These are phyloP conservation scores for Pyricularia pennisetigena DNA, from an alignment of 2,329 filamentous ascomycete genomes.

Conservation along the genomic window DNA sequence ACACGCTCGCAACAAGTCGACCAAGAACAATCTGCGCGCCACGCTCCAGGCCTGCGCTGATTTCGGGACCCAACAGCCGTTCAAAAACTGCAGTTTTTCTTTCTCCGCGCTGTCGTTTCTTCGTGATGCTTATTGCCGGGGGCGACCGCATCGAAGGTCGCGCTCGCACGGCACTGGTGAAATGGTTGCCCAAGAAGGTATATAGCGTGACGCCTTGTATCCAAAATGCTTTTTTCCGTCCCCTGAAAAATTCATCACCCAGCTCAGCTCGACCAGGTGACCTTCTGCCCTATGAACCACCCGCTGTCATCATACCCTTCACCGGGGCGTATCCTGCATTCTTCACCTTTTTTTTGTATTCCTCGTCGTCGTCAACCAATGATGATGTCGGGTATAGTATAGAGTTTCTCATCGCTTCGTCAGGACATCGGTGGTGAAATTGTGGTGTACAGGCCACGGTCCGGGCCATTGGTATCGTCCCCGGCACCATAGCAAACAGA, in stretches of 20 bases:
- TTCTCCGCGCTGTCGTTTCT: not conserved
- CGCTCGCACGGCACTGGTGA: not conserved
- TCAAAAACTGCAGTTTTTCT: not conserved
- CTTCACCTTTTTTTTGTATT: constrained; percentile 1
- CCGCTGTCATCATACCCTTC: not conserved
- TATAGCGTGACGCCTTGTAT: constrained; percentile 1
- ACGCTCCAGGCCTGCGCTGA: not conserved
- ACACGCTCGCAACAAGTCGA: not conserved
- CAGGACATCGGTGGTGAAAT: constrained; percentile 4
- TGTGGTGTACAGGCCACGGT: constrained; percentile 5
- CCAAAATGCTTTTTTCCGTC: not conserved
- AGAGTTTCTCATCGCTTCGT: constrained; percentile 5
- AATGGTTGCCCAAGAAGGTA: constrained; percentile 4
- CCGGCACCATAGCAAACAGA: not conserved
- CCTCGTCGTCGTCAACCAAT: constrained; percentile 5
- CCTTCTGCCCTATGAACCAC: not conserved
- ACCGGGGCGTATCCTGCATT: not conserved
- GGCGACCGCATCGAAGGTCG: not conserved
- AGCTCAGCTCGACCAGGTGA: not conserved
- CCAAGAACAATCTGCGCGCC: not conserved
- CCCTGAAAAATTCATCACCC: not conserved
- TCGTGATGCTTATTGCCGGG: not conserved
- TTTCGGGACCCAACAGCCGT: not conserved
- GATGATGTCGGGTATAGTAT: constrained; percentile 5
- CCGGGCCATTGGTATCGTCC: not conserved